phyloP scores from a whole-genome alignment of 129 eudicot species.

The Centaurea solstitialis region DNA sequence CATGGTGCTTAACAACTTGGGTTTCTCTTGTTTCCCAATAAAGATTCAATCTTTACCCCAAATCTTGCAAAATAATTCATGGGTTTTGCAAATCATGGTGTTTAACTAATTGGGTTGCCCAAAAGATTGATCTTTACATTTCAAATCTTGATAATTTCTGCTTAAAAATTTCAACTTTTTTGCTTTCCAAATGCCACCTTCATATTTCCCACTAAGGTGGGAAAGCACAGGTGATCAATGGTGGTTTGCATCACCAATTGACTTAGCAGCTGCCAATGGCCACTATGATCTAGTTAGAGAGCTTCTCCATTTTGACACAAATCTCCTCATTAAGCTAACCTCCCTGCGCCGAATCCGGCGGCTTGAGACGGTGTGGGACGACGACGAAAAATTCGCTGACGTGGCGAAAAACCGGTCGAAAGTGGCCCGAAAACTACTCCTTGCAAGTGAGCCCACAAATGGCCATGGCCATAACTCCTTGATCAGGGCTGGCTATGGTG shows the following conservation, averaged over 20 bases:
- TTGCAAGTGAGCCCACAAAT: slow-evolving; percentile 54
- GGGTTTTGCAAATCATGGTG: slow-evolving; percentile 1
- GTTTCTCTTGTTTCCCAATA: neutral
- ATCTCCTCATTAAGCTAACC: slow-evolving; percentile 78
- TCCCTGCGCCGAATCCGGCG: slow-evolving; percentile 81
- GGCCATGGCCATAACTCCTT: slow-evolving; percentile 60
- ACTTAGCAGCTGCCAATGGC: slow-evolving; percentile 90
- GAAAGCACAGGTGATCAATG: slow-evolving; percentile 96
- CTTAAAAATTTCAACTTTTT: neutral
- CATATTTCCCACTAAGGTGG: slow-evolving; percentile 79
- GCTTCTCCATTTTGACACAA: slow-evolving; percentile 75
- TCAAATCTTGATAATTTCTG: neutral
- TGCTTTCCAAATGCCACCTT: slow-evolving; percentile 37
- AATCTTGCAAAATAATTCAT: slow-evolving; percentile 2
- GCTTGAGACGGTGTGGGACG: slow-evolving; percentile 92
- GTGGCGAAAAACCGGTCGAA: slow-evolving; percentile 65
- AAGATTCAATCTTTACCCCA: slow-evolving; percentile 3
- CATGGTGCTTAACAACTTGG: neutral
- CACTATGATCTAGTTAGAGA: slow-evolving; percentile 77
- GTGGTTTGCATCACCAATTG: slow-evolving; percentile 96
- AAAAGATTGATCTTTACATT: neutral
- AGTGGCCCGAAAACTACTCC: slow-evolving; percentile 63
- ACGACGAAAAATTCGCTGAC: slow-evolving; percentile 46
- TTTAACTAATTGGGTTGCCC: neutral
- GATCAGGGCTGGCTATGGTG: slow-evolving; percentile 90